Evolutionary conservation across 2,329 filamentous ascomycete species (phyloP).

Genomic region (Dactylellina haptotyla): DNA sequence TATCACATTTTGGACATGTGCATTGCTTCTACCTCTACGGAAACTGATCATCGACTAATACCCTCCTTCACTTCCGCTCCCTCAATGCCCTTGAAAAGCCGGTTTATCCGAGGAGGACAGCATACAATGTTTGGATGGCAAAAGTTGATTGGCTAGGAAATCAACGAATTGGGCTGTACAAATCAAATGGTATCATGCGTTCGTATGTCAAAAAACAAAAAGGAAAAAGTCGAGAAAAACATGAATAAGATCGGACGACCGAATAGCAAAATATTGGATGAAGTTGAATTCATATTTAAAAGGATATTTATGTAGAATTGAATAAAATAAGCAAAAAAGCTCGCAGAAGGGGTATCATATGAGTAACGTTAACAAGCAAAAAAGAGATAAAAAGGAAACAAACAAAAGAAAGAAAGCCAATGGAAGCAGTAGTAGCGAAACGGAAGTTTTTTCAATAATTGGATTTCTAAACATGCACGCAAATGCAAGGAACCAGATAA

Average conservation of each 20-base stretch:
- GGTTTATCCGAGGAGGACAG: background rate
- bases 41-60: background rate
- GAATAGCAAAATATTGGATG: slow-evolving; percentile 22
- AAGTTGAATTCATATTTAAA: slow-evolving; percentile 43
- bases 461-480: slow-evolving; percentile 48
- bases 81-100: background rate
- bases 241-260: background rate
- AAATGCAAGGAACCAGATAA: slow-evolving; percentile 46
- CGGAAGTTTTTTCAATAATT: slow-evolving; percentile 19
- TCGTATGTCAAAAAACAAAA: slow-evolving; percentile 6
- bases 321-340: slow-evolving; percentile 31
- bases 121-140: background rate
- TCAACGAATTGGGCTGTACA: background rate
- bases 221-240: background rate
- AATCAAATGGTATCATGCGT: slow-evolving; percentile 17
- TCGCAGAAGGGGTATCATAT: slow-evolving; percentile 54
- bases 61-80: background rate
- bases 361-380: slow-evolving; percentile 21
- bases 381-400: too few relatives aligned
- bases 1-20: slow-evolving; percentile 16
- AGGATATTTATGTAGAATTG: slow-evolving; percentile 13
- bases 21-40: background rate
- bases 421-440: slow-evolving; percentile 2
- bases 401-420: slow-evolving; percentile 20
- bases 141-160: slow-evolving; percentile 9